Evolutionary conservation across 1,284 basidiomycete genomes (phyloP).

Genomic region (Rhodofomes roseus): DNA sequence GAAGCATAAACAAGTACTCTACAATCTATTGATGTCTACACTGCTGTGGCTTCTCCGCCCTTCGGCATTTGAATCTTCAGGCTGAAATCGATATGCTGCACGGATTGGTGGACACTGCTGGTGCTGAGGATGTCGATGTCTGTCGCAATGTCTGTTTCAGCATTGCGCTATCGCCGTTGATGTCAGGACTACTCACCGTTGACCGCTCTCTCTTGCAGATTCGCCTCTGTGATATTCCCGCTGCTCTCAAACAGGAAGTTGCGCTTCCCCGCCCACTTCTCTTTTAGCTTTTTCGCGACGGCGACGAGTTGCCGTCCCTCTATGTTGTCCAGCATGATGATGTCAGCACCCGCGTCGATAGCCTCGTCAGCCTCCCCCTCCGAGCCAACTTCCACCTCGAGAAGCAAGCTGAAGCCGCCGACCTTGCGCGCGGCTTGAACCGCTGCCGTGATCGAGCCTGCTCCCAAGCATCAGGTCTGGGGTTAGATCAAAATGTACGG

Average conservation of each 20-base stretch:
- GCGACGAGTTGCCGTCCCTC: conserved; percentile 70
- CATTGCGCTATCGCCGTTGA: too few species aligned
- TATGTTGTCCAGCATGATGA: conserved; percentile 98
- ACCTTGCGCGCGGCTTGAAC: conserved; percentile 83
- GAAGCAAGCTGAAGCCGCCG: conserved; percentile 88
- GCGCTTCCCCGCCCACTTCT: conserved; percentile 73
- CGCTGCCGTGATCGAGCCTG: conserved; percentile 88
- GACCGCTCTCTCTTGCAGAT: conserved; percentile 71
- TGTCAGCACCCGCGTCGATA: conserved; percentile 93
- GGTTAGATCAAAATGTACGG: neutral
- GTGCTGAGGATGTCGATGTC: conserved; percentile 94
- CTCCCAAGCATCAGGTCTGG: neutral
- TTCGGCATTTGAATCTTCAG: conserved; percentile 80
- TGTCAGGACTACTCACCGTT: conserved; percentile 51
- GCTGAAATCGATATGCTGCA: conserved; percentile 91
- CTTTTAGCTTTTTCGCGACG: conserved; percentile 69
- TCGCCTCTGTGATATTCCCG: conserved; percentile 87
- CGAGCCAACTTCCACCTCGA: conserved; percentile 93
- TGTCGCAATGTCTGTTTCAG: conserved; percentile 28
- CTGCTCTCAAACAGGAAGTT: conserved; percentile 90
- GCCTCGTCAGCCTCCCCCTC: conserved; percentile 94
- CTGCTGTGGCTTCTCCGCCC: conserved; percentile 5
- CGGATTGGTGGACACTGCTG: conserved; percentile 89
- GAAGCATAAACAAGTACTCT: neutral
- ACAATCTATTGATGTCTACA: neutral